Percentiles rank a stretch among this genome's conserved stretches.
phyloP scores from a whole-genome alignment of 805 yeast species.

The Crinitomyces ghanaensis region DNA sequence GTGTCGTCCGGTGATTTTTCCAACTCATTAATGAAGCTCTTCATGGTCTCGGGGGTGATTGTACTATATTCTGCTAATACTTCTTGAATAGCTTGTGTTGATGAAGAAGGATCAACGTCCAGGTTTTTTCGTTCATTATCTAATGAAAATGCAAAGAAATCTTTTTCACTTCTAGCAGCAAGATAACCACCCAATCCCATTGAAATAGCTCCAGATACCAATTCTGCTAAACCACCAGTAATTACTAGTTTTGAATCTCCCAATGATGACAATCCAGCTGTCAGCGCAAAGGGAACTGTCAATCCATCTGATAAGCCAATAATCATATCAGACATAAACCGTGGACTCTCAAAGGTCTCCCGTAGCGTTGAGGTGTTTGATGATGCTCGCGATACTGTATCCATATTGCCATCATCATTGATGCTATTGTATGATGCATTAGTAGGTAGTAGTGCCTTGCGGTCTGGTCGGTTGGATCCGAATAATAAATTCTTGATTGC shows the following conservation, averaged over 20 bases:
- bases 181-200: constrained; percentile 97
- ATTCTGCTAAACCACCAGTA: constrained; percentile 96
- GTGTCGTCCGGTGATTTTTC: constrained; percentile 65
- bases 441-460: constrained; percentile 23
- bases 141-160: constrained; percentile 21
- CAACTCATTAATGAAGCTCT: constrained; percentile 64
- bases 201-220: constrained; percentile 91
- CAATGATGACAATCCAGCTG: constrained; percentile 86
- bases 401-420: constrained; percentile 6
- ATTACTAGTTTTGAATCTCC: constrained; percentile 86
- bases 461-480: constrained; percentile 15
- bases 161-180: constrained; percentile 79
- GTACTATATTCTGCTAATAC: constrained; percentile 63
- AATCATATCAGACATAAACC: constrained; percentile 86
- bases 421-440: constrained; percentile 16
- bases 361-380: constrained; percentile 8
- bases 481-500: constrained; percentile 22
- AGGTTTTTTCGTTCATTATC: constrained; percentile 19
- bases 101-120: constrained; percentile 22
- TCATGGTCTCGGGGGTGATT: constrained; percentile 58
- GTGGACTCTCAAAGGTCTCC: constrained; percentile 37
- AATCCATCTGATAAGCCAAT: constrained; percentile 93
- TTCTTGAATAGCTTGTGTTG: constrained; percentile 72
- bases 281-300: constrained; percentile 97
- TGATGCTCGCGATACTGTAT: constrained; percentile 11